Evolutionary conservation across 495 filamentous ascomycete genomes (phyloP), one percentile per base, ranked within the genome.

Genomic region (Podospora didyma): DNA sequence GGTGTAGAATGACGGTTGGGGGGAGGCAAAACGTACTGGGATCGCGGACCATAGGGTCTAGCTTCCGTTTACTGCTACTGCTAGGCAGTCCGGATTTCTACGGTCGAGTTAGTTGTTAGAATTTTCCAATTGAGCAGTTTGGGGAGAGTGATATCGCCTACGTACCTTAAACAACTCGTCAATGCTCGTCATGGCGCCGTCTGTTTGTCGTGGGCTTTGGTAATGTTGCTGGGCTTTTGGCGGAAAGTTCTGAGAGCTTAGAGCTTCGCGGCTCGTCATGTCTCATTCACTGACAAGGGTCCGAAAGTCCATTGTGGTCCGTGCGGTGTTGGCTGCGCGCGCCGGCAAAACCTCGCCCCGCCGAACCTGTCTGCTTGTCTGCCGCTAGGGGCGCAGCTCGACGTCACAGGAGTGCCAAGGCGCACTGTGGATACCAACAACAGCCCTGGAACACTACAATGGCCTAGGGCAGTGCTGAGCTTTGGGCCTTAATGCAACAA

Each of bases 41-140:
- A 71, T 92, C 83, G 64, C 78, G 75, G 37, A 81, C 71, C n/a
- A n/a, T n/a, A 22, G 83, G 78, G 56, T 92, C 89, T 49, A 89
- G 75, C 68, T 94, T 95, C 61, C 90, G 86, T 73, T 95, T 95
- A n/a, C n/a, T n/a, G n/a, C n/a, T n/a, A n/a, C n/a, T n/a, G 67
- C 69, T 69, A 69, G 77, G 53, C 61, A 75, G 61, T 67, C 80
- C 70, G 59, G 83, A 71, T 75, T 81, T 70, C 82, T 85, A 52
- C n/a, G n/a, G n/a, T n/a, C n/a, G n/a, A n/a, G n/a, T n/a, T n/a
- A n/a, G n/a, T n/a, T n/a, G n/a, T n/a, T n/a, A n/a, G n/a, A n/a
- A n/a, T n/a, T n/a, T n/a, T n/a, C n/a, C n/a, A n/a, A n/a, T n/a
- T n/a, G n/a, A n/a, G n/a, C n/a, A n/a, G n/a, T n/a, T n/a, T n/a